Percentiles rank a stretch among this genome's conserved stretches.
Evolutionary conservation across 1,139 yeast species (phyloP).

Genomic region (Candida glucosophila): DNA sequence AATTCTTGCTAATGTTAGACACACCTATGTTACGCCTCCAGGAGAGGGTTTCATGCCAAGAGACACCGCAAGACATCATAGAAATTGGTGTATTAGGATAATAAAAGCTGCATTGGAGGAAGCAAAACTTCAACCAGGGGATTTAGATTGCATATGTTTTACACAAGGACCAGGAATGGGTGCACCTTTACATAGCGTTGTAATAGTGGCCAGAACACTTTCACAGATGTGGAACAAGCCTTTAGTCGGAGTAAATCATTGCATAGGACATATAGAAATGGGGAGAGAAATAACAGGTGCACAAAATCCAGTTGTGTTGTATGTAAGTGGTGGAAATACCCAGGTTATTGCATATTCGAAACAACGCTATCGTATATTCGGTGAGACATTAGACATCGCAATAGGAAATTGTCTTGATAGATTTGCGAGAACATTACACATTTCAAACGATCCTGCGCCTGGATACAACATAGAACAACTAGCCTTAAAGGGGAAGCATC

Average conservation of each 20-base stretch:
- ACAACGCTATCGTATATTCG: conserved; percentile 88
- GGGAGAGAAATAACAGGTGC: conserved; percentile 98
- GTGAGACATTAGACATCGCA: conserved; percentile 95
- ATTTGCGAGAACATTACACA: conserved; percentile 83
- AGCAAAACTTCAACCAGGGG: conserved; percentile 46
- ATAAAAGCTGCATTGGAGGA: conserved; percentile 59
- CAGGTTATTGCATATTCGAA: conserved; percentile 95
- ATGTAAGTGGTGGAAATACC: conserved; percentile 97
- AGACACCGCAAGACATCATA: conserved; percentile 93
- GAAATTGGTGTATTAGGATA: conserved; percentile 89
- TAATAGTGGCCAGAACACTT: conserved; percentile 82
- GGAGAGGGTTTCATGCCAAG: conserved; percentile 97
- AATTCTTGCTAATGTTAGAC: conserved; percentile 81
- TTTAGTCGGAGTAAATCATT: conserved; percentile 89
- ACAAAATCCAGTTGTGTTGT: conserved; percentile 85
- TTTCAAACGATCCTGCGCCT: conserved; percentile 92
- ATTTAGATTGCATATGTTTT: conserved; percentile 85
- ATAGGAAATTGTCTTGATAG: conserved; percentile 95
- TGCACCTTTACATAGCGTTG: conserved; percentile 92
- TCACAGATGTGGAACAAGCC: conserved; percentile 79
- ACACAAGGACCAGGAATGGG: conserved; percentile 99
- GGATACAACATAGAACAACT: conserved; percentile 95
- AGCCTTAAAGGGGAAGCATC: conserved; percentile 66
- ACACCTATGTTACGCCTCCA: conserved; percentile 92
- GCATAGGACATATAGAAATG: conserved; percentile 98